phyloP scores from a whole-genome alignment of 148 eudicot genomes.

The Amaranthus hypochondriacus region DNA sequence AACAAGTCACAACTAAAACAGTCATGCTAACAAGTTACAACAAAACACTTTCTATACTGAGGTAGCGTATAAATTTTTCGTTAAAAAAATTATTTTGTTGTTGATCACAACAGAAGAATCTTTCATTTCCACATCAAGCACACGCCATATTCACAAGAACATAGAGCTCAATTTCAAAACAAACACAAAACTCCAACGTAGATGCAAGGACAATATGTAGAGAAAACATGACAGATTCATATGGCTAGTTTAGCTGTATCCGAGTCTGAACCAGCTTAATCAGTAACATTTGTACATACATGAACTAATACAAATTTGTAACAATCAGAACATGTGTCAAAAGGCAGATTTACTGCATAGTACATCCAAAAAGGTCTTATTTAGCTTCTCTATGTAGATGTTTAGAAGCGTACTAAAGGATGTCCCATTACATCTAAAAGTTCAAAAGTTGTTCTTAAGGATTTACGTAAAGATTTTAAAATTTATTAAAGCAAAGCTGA shows the following conservation, averaged over 20 bases:
- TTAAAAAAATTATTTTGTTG: background rate
- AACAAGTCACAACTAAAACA: background rate
- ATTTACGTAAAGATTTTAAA: no score
- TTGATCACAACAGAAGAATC: background rate
- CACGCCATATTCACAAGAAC: background rate
- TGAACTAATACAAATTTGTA: background rate
- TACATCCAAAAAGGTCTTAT: background rate
- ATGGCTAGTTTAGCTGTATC: background rate
- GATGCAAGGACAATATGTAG: background rate
- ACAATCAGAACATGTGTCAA: no score
- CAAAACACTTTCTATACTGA: background rate
- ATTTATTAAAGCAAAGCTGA: conserved; percentile 1
- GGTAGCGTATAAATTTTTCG: background rate
- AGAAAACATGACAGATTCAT: background rate
- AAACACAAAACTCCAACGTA: background rate
- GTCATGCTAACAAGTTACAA: background rate
- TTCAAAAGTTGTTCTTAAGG: background rate
- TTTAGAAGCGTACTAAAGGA: background rate
- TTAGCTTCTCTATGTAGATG: background rate
- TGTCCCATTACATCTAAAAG: background rate
- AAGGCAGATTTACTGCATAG: background rate
- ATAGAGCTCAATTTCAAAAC: background rate
- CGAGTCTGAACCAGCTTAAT: background rate
- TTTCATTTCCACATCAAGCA: background rate
- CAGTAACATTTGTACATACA: background rate